Base-by-base conservation (phyloP, 441 rosid genomes). In the Theobroma grandiflorum region DNA sequence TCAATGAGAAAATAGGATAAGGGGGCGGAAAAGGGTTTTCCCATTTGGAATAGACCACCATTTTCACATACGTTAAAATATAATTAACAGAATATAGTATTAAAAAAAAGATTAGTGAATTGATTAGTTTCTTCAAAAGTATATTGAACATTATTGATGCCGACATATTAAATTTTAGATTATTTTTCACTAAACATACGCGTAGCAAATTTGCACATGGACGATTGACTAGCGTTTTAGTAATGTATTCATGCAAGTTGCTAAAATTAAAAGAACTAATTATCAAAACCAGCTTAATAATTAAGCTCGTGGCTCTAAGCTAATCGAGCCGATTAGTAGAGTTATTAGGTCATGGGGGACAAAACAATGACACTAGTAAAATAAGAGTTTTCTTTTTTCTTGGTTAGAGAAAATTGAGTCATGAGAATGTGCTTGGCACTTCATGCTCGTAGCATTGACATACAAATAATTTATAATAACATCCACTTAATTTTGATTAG, bases 221-320 rank as follows among this genome's bases (percentile, higher is more conserved):
- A 68, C 10, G 3, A 53, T 78, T 71, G 63, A 72, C 64, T 20
- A 33, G 33, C 22, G 4, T 26, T 20, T 16, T 8, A 8, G 15
- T 55, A 18, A 20, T n/a, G 12, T n/a, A 8, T 20, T 38, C 33
- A 43, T 38, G 8, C 12, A 2, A 38, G 33, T 79, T 37, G 77
- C 55, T 50, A 72, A 79, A 72, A 6, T 26, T 63, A 49, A 62
- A 33, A 20, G 57, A 40, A 64, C 37, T 20, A 6, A 12, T 62
- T 31, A 22, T 50, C 57, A 31, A 63, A 18, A 42, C 43, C 40
- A 18, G 72, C 72, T 79, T 73, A 45, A 73, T 52, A 37, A 3
- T 26, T 26, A 47, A 18, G 3, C 8, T 61, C 66, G 3, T 11
- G 74, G 42, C 37, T 78, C 43, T 4, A 4, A 12, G 67, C 67